Conservation (phyloP, 2,329 filamentous ascomycete species). For the Teratosphaeria destructans region DNA sequence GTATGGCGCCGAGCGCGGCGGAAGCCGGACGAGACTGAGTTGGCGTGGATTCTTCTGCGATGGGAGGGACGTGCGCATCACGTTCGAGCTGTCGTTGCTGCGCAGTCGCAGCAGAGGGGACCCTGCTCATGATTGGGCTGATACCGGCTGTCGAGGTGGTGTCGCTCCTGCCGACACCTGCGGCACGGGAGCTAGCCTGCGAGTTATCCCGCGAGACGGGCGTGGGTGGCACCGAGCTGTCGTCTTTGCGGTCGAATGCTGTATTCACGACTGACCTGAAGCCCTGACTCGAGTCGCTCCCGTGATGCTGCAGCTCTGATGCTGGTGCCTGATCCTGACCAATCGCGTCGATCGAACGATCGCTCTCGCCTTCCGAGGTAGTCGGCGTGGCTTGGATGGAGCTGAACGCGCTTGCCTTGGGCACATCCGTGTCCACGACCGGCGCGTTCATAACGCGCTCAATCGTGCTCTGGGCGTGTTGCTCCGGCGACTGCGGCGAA, state of each 20-base stretch:
- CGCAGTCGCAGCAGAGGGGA: slow-evolving; percentile 34
- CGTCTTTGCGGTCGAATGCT: slow-evolving; percentile 52
- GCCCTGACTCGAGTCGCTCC: slow-evolving; percentile 27
- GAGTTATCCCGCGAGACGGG: slow-evolving; percentile 38
- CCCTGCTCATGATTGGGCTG: slow-evolving; percentile 54
- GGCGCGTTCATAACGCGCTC: slow-evolving; percentile 1
- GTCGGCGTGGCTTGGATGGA: not conserved
- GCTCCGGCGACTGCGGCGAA: not conserved
- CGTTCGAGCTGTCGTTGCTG: slow-evolving; percentile 28
- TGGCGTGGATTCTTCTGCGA: slow-evolving; percentile 42
- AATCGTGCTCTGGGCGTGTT: slow-evolving; percentile 1
- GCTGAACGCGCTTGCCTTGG: not conserved
- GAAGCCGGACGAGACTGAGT: slow-evolving; percentile 25
- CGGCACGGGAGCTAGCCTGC: slow-evolving; percentile 11
- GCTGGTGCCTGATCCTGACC: not conserved
- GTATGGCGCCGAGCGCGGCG: slow-evolving; percentile 18
- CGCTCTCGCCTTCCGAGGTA: not conserved
- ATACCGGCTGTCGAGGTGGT: slow-evolving; percentile 53
- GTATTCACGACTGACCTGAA: slow-evolving; percentile 50
- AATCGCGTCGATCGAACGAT: not conserved
- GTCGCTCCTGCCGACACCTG: slow-evolving; percentile 38
- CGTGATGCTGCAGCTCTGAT: slow-evolving; percentile 30
- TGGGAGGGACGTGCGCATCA: slow-evolving; percentile 40
- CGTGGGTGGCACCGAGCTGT: slow-evolving; percentile 42
- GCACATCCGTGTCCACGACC: not conserved